Conservation (phyloP, 345 rosid species). For the Populus deltoides region DNA sequence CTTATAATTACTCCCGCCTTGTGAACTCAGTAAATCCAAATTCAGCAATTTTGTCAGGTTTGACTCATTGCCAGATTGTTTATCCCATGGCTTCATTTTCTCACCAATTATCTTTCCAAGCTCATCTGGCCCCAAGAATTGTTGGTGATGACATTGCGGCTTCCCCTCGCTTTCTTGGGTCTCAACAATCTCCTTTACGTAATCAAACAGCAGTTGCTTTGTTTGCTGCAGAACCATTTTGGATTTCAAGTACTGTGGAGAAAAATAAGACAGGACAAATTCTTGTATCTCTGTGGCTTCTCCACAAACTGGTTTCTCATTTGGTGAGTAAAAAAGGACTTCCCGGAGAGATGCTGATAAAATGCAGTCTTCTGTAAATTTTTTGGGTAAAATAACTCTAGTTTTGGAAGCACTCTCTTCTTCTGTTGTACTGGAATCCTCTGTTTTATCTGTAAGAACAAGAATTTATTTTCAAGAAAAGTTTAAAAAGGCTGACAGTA, state of each 20-base stretch:
- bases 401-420: slow-evolving; percentile 18
- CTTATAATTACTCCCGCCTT: slow-evolving; percentile 36
- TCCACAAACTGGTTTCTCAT: slow-evolving; percentile 13
- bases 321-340: slow-evolving; percentile 20
- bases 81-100: slow-evolving; percentile 31
- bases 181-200: slow-evolving; percentile 40
- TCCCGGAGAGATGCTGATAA: slow-evolving; percentile 41
- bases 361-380: slow-evolving; percentile 31
- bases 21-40: slow-evolving; percentile 26
- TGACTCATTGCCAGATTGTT: slow-evolving; percentile 22
- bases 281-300: slow-evolving; percentile 17
- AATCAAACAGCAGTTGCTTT: slow-evolving; percentile 48
- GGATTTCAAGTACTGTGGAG: slow-evolving; percentile 20
- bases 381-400: slow-evolving; percentile 10
- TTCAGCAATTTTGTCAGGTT: slow-evolving; percentile 21
- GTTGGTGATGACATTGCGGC: slow-evolving; percentile 4
- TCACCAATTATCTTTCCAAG: slow-evolving; percentile 30
- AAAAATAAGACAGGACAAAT: slow-evolving; percentile 15
- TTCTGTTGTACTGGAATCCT: not conserved
- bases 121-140: slow-evolving; percentile 24
- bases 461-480: not conserved
- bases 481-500: not conserved
- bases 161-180: slow-evolving; percentile 21
- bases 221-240: slow-evolving; percentile 38
- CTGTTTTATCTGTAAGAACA: slow-evolving; percentile 8